Evolutionary conservation across 805 yeast genomes (phyloP), one percentile per base, ranked within the genome.

Genomic region (Starmera quercuum): DNA sequence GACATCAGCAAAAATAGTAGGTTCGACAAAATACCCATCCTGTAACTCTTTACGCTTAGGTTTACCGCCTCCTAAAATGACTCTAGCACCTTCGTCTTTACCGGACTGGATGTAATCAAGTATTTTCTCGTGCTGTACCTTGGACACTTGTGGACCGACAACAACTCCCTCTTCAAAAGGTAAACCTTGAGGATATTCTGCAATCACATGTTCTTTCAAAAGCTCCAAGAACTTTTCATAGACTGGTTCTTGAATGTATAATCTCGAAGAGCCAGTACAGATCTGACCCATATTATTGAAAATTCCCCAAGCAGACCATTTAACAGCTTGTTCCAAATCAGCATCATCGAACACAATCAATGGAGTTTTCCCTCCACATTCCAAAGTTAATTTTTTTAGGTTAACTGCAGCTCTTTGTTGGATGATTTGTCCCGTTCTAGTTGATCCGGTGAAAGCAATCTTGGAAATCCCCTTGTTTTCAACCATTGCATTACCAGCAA

Each of bases 271-370:
- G 35, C 80, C 79, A 32, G 78, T 71, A 56, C 82, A 75, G 41
- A 75, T 76, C 57, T 75, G 79, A 42, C 82, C 82, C 49, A 74
- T 64, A 58, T 75, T 75, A 58, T 61, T 66, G 61, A 73, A 73
- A 41, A 74, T 72, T 49, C 78, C 79, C 39, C 63, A 49, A 31
- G 65, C 69, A 4, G 70, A 69, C 71, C 76, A 72, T 42, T 69
- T 65, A 21, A 64, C 61, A 26, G 74, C 72, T 39, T 58, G 59
- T 2, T 65, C 70, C 17, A 69, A 40, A 44, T 68, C 63, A 13
- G 71, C 70, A 42, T 69, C 74, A 20, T 61, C 64, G 46, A 69
- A 68, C 4, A 70, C 59, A 20, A 69, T 49, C 39, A 64, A 55
- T 5, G 75, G 71, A 11, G 73, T 63, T 51, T 70, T 70, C 35